Evolutionary conservation across 2,329 filamentous ascomycete genomes (phyloP).

Genomic region (Trichoderma oligosporum): DNA sequence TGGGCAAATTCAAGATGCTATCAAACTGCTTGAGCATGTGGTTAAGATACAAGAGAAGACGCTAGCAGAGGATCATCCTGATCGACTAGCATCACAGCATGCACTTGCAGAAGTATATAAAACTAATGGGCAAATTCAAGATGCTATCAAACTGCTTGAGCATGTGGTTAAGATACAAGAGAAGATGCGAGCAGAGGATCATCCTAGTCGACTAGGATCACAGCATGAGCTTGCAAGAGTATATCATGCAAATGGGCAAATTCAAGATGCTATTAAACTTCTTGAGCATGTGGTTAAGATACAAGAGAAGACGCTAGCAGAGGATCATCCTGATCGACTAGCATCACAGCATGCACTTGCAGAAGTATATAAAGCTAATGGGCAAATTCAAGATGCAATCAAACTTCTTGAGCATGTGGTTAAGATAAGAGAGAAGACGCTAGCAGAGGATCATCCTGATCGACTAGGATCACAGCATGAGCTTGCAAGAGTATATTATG

Average conservation of each 20-base stretch:
- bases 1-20: conserved; percentile 1
- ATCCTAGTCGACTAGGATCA: background rate
- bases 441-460: too few relatives aligned
- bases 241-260: background rate
- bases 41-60: background rate
- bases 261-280: background rate
- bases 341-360: background rate
- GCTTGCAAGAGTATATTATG: too few relatives aligned
- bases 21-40: conserved; percentile 15
- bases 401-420: too few relatives aligned
- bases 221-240: conserved; percentile 6
- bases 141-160: conserved; percentile 9
- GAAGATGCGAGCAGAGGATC: background rate
- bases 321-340: background rate
- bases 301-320: background rate
- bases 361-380: background rate
- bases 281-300: background rate
- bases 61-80: background rate
- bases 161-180: background rate
- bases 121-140: background rate
- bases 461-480: too few relatives aligned
- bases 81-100: conserved; percentile 8
- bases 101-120: background rate
- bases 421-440: too few relatives aligned
- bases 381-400: too few relatives aligned